Evolutionary conservation across 164 flowering plant species (phyloP), one percentile per base, ranked within the genome.

Genomic region (Taxillus chinensis): DNA sequence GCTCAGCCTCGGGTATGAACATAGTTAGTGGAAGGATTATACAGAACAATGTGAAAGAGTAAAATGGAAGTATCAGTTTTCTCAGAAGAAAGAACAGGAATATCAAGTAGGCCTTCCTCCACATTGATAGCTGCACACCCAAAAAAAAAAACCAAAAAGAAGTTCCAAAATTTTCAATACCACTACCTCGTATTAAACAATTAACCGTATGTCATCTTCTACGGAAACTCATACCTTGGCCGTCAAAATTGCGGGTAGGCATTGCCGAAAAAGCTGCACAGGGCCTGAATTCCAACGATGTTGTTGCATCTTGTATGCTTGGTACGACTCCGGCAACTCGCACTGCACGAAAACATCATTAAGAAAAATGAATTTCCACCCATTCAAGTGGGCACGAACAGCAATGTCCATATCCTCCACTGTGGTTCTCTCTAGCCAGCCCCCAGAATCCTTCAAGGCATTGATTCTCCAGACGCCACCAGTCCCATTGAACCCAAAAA

Each of bases 221-320:
- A 27, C 27, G 27, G 27, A 27, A 27, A 27, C 27, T 27, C 27
- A 27, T 43, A 86, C 93, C 93, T 86, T 86, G 65, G 93, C 81
- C n/a, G 62, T 69, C 43, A 86, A 46, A 64, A 86, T 83, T 14
- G 73, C 75, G 52, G 86, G 85, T 39, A 85, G 80, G 67, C 93
- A 87, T 41, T 85, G 57, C 7, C 87, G 74, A 64, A 87, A 85
- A 60, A 87, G 85, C 74, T 87, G 93, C 93, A 83, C 82, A 0
- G 90, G 90, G 61, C 90, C 88, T 0, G 88, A 85, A 72, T 85
- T 88, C 93, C 90, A 87, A 5, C 93, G 83, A 59, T 87, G 85
- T 48, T 87, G 93, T 53, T 85, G 92, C 50, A 84, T 86, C 80
- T 80, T 84, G 67, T 86, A 86, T 16, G 87, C 82, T 71, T 83